Percentiles rank a stretch among this genome's conserved stretches.
phyloP scores from a whole-genome alignment of 371 early-diverging fungal species.

The Dinochytrium kinnereticum region DNA sequence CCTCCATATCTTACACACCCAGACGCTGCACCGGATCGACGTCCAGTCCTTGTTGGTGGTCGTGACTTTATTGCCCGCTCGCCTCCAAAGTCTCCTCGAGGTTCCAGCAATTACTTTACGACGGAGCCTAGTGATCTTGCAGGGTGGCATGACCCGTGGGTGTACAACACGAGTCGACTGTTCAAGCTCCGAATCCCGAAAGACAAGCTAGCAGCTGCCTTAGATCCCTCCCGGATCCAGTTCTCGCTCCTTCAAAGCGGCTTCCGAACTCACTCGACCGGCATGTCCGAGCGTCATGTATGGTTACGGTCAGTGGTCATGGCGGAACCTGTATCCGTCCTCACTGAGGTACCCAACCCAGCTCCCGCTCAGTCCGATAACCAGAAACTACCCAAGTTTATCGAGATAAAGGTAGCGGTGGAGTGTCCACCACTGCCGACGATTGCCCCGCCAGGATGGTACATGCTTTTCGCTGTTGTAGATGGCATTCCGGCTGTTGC shows the following conservation, averaged over 20 bases:
- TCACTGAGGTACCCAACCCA: background rate
- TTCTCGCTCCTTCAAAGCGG: constrained; percentile 37
- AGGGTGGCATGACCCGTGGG: background rate
- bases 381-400: background rate
- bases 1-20: constrained; percentile 14
- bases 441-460: constrained; percentile 22
- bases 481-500: constrained; percentile 60
- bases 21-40: background rate
- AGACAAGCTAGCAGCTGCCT: background rate
- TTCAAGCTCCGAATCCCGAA: background rate
- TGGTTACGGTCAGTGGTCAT: constrained; percentile 8
- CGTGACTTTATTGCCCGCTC: background rate
- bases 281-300: constrained; percentile 10
- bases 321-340: background rate
- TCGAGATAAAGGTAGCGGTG: background rate
- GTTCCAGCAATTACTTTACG: no score
- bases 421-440: background rate
- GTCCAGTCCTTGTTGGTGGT: background rate
- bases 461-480: constrained; percentile 42
- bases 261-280: constrained; percentile 26
- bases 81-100: background rate
- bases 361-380: background rate
- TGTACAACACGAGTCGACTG: background rate
- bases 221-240: background rate
- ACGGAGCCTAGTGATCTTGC: no score